phyloP scores from a whole-genome alignment of 225 moss, liverwort and hornwort genomes.

The Physcomitrellopsis africana region DNA sequence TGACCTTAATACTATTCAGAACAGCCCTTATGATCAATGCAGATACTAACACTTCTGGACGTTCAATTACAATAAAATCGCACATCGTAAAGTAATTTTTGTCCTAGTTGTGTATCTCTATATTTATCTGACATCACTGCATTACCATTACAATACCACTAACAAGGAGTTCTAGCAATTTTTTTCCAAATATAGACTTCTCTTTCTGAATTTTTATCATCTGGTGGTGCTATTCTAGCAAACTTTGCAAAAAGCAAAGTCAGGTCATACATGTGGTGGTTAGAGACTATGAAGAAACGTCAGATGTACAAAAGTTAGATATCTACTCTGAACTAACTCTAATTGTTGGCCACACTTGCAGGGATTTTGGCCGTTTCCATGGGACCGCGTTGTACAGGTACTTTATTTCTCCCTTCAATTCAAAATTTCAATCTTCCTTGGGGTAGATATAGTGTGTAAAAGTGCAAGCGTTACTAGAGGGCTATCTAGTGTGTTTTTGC shows the following conservation, averaged over 20 bases:
- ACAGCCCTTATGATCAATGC: not conserved
- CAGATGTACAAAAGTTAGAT: not conserved
- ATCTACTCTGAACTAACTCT: conserved; percentile 13
- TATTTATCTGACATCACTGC: not conserved
- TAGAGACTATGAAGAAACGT: too few species aligned
- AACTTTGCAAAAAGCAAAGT: too few species aligned
- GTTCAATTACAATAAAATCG: not conserved
- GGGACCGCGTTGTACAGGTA: conserved; percentile 77
- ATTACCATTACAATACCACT: not conserved
- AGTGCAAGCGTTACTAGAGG: not conserved
- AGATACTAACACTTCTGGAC: conserved; percentile 9
- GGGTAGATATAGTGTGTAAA: not conserved
- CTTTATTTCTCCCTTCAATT: conserved; percentile 2
- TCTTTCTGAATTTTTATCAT: not conserved
- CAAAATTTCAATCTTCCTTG: not conserved
- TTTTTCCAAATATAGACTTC: not conserved
- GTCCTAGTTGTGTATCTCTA: not conserved
- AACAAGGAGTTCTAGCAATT: not conserved
- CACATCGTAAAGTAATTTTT: not conserved
- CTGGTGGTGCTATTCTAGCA: too few species aligned
- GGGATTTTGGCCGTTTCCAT: conserved; percentile 95
- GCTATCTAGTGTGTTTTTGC: conserved; percentile 16
- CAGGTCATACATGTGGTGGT: too few species aligned
- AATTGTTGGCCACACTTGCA: conserved; percentile 35
- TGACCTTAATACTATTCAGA: conserved; percentile 9